These are phyloP conservation scores for Penicillium simplicissimum DNA, from an alignment of 495 filamentous ascomycete species.

Conservation along the genomic window DNA sequence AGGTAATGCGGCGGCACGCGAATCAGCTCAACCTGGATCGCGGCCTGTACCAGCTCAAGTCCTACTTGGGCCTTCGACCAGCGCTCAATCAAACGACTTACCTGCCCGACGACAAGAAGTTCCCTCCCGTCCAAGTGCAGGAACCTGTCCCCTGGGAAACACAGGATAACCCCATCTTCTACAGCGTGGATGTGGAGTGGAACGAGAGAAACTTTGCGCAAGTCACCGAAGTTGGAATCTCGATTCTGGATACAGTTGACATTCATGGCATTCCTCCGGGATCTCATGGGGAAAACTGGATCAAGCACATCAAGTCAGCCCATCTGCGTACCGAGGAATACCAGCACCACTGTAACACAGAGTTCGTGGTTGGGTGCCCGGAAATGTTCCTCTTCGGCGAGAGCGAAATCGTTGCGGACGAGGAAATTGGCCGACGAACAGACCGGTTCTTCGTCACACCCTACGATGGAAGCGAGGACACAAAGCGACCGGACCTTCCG, in stretches of 20 bases:
- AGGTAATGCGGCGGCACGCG: too few relatives aligned
- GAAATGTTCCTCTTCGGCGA: conserved; percentile 75
- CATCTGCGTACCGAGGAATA: conserved; percentile 80
- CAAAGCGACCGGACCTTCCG: neutral
- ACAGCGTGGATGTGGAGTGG: conserved; percentile 79
- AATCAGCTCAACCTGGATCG: neutral
- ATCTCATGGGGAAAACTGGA: conserved; percentile 61
- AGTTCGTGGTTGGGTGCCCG: conserved; percentile 68
- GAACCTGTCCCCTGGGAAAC: conserved; percentile 46
- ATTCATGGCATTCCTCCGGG: conserved; percentile 57
- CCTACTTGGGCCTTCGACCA: conserved; percentile 18
- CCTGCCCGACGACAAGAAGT: neutral
- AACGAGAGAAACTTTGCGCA: conserved; percentile 63
- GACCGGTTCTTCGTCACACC: neutral
- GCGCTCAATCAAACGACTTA: neutral
- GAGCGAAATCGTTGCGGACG: conserved; percentile 46
- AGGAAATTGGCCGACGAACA: conserved; percentile 31
- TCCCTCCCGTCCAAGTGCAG: neutral
- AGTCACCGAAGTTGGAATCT: conserved; percentile 85
- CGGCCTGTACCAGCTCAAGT: conserved; percentile 6
- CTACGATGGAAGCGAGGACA: neutral
- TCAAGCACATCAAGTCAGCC: conserved; percentile 58
- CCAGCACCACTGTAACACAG: conserved; percentile 58
- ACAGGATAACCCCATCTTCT: conserved; percentile 62
- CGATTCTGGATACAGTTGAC: conserved; percentile 73